Conservation (phyloP, 306 rosid species). For the Dalbergia cultrata region DNA sequence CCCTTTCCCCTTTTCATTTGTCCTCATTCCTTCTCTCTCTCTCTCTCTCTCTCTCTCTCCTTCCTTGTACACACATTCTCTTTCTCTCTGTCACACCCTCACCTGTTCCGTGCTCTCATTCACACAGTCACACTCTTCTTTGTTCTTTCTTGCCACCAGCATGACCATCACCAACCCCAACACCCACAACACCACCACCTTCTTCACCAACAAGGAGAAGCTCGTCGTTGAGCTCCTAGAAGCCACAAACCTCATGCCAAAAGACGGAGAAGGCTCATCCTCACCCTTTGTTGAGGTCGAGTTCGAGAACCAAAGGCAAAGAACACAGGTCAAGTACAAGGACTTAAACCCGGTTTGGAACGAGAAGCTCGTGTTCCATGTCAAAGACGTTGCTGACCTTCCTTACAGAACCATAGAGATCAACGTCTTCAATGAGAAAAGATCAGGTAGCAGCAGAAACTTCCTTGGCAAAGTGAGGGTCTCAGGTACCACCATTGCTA, state of each 20-base stretch:
- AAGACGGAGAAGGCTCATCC: constrained; percentile 72
- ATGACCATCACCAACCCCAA: constrained; percentile 45
- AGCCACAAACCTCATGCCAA: constrained; percentile 77
- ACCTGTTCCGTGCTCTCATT: background rate
- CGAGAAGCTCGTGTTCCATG: constrained; percentile 64
- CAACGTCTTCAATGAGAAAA: constrained; percentile 65
- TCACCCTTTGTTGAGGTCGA: constrained; percentile 69
- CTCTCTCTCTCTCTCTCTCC: constrained; percentile 18
- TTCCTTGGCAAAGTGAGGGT: constrained; percentile 71
- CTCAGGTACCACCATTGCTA: constrained; percentile 61
- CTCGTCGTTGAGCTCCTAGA: constrained; percentile 67
- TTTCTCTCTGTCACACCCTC: background rate
- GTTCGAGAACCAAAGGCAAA: constrained; percentile 63
- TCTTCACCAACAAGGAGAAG: constrained; percentile 50
- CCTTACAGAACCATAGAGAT: constrained; percentile 67
- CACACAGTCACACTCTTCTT: too few species aligned
- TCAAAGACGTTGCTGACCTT: constrained; percentile 58
- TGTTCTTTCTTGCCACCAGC: constrained; percentile 38
- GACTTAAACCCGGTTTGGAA: constrained; percentile 73
- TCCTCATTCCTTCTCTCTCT: constrained; percentile 23
- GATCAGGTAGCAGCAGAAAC: constrained; percentile 62
- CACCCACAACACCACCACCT: background rate
- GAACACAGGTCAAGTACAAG: constrained; percentile 67
- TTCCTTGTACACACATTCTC: background rate
- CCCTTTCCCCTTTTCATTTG: background rate